These are phyloP conservation scores for Flaveria trinervia DNA, from an alignment of 129 eudicot genomes.

Conservation along the genomic window DNA sequence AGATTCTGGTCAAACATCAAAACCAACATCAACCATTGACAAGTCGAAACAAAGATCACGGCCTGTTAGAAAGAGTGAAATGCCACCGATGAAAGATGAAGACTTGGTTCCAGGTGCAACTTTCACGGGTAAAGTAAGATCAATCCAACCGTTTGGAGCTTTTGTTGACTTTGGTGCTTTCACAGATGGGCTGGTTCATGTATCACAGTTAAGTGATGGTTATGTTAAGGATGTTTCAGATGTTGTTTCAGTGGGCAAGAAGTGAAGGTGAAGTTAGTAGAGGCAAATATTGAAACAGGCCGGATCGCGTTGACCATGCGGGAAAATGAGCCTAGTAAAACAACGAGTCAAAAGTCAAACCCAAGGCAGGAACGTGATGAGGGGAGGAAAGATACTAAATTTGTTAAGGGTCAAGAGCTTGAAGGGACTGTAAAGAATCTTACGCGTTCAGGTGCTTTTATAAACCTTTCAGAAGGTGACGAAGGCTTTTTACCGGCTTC, in stretches of 20 bases:
- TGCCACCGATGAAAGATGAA: constrained; percentile 90
- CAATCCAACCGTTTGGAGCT: constrained; percentile 94
- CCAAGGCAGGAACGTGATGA: constrained; percentile 47
- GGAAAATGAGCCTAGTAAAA: constrained; percentile 47
- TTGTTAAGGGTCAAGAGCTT: constrained; percentile 80
- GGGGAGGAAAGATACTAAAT: constrained; percentile 53
- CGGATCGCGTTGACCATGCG: constrained; percentile 90
- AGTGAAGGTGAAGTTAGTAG: constrained; percentile 74
- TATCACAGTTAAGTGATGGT: constrained; percentile 67
- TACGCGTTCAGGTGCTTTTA: constrained; percentile 75
- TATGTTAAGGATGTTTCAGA: constrained; percentile 77
- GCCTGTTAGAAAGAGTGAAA: constrained; percentile 77
- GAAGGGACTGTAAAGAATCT: constrained; percentile 80
- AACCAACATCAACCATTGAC: constrained; percentile 32
- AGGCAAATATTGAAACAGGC: constrained; percentile 65
- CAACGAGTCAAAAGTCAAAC: constrained; percentile 35
- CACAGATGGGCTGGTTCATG: constrained; percentile 89
- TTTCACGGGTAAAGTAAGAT: constrained; percentile 85
- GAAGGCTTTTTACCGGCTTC: constrained; percentile 89
- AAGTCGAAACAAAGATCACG: constrained; percentile 61
- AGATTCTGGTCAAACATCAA: constrained; percentile 43
- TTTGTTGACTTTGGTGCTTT: constrained; percentile 95
- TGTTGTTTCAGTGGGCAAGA: constrained; percentile 80
- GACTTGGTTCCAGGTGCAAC: constrained; percentile 81
- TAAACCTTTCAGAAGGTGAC: constrained; percentile 81